Evolutionary conservation across 306 rosid species (phyloP).

Genomic region (Arachis stenosperma): DNA sequence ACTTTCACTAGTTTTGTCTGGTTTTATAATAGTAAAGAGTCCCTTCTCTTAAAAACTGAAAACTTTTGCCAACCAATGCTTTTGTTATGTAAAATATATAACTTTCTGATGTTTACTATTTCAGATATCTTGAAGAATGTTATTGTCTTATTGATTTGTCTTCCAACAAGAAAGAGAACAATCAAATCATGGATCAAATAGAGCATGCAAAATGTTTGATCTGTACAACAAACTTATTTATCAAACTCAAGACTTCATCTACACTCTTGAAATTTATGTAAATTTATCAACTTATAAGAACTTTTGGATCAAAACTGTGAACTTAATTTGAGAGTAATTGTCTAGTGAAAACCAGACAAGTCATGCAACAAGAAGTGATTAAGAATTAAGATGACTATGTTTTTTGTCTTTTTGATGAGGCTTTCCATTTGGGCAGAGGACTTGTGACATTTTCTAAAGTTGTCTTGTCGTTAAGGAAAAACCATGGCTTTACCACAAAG

Average conservation of each 20-base stretch:
- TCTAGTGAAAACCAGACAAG: background rate
- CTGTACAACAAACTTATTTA: no score
- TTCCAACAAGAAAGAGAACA: background rate
- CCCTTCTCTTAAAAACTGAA: background rate
- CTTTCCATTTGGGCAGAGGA: background rate
- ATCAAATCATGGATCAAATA: background rate
- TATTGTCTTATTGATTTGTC: background rate
- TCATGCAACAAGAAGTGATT: background rate
- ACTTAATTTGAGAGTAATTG: no score
- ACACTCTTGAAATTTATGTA: no score
- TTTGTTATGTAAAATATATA: background rate
- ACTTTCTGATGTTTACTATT: background rate
- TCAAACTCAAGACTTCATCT: no score
- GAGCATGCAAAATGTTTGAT: background rate
- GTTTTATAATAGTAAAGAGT: background rate
- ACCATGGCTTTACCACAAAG: conserved; percentile 30
- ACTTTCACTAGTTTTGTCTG: conserved; percentile 28
- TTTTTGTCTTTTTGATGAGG: background rate
- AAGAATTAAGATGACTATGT: background rate
- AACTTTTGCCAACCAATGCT: conserved; percentile 5
- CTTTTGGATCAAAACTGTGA: no score
- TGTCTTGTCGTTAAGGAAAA: conserved; percentile 13
- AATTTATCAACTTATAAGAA: no score
- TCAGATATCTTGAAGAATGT: background rate
- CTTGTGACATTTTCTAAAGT: conserved; percentile 27